A percentile compares a stretch with the other conserved stretches of the same genome.
phyloP scores from a whole-genome alignment of 202 grass and related monocot species.

The Zizania palustris region DNA sequence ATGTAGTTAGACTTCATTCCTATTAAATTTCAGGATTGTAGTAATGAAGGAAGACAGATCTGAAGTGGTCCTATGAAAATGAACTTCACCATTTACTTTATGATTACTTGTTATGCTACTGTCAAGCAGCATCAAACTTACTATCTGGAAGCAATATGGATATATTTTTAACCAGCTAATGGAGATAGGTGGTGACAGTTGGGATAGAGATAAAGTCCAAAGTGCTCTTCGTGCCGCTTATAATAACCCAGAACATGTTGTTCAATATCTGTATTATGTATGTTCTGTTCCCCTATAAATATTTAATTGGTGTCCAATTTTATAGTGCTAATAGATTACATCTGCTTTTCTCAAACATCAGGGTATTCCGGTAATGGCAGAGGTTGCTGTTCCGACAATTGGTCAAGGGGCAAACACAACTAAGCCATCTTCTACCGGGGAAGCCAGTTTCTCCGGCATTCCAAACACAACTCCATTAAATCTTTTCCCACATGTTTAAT shows the following conservation, averaged over 20 bases:
- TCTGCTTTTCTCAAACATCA: conserved; percentile 40
- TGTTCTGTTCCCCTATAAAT: too few species aligned
- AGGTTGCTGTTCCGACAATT: conserved; percentile 70
- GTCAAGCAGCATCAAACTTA: conserved; percentile 67
- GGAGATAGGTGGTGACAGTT: conserved; percentile 96
- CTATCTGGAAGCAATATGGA: conserved; percentile 67
- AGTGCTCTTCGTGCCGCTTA: too few species aligned
- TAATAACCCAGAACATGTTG: too few species aligned
- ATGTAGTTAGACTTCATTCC: background rate
- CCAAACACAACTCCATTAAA: conserved; percentile 85
- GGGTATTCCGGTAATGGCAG: conserved; percentile 86
- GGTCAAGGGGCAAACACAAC: conserved; percentile 54
- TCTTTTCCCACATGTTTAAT: too few species aligned
- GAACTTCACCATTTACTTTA: background rate
- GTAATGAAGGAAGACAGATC: conserved; percentile 19
- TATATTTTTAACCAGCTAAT: conserved; percentile 73
- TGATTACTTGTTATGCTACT: background rate
- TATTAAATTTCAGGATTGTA: background rate
- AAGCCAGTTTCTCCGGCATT: conserved; percentile 55
- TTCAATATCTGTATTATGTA: too few species aligned
- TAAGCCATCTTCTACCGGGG: conserved; percentile 44
- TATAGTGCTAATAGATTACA: conserved; percentile 28
- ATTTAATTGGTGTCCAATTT: conserved; percentile 22
- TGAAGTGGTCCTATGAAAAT: conserved; percentile 24
- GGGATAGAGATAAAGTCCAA: too few species aligned